Evolutionary conservation across 2,329 filamentous ascomycete genomes (phyloP), one percentile per base, ranked within the genome.

Genomic region (Metarhizium robertsii): DNA sequence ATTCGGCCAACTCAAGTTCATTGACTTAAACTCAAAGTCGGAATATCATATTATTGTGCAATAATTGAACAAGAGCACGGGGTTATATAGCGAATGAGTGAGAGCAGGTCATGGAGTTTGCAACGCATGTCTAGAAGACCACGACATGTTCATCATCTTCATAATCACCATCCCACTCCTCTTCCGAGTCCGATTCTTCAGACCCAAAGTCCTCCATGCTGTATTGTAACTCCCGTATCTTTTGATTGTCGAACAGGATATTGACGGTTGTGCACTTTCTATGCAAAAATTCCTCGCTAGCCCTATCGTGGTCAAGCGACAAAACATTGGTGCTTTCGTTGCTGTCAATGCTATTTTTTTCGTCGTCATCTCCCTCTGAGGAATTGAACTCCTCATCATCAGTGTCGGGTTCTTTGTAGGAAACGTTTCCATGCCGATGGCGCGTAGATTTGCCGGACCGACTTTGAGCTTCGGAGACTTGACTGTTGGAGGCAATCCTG

Each of bases 171-270:
- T 83, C 76, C 81, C 78, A 81, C 34, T 82, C 79, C 1, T 74
- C 79, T 69, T 81, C 79, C 2, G 73, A 75, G 42, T 81, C 77
- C 40, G 81, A 79, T 55, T 80, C 77, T 3, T 75, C 76, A 3
- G 75, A 71, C 69, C 87, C 69, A 14, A 92, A 92, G 65, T 92
- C 87, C 1, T 79, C 81, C 75, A 90, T 88, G 25, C 78, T 79
- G 60, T 79, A 88, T 58, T 86, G 83, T 29, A 79, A 72, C 70
- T 90, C 88, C 2, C 78, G 77, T 5, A 85, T 84, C 58, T 89
- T 85, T 65, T 88, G 80, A 66, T 92, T 92, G 68, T 92, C 88
- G 61, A 92, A 85, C 48, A 82, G 74, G 47, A 92, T 79, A 57
- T 87, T 80, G 18, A 92, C 87, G 6, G 83, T 76, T 45, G 84